Percentiles rank a stretch among this genome's conserved stretches.
Evolutionary conservation across 1,284 basidiomycete genomes (phyloP).

Genomic region (Peniophora sp.): DNA sequence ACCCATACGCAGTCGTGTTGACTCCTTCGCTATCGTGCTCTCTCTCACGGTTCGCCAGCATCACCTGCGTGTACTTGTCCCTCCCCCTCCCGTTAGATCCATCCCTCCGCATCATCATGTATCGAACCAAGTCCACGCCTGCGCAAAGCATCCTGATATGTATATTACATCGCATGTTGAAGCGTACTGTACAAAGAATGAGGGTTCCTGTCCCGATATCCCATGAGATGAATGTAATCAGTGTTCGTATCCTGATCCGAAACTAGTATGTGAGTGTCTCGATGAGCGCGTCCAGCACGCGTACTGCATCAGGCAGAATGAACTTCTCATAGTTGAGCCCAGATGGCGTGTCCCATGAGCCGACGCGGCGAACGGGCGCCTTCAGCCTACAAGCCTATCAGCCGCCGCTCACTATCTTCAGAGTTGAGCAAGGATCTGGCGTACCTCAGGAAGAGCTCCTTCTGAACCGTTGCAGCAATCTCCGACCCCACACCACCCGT

Average conservation of each 20-base stretch:
- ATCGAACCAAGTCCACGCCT: too few relatives aligned
- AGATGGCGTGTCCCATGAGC: constrained; percentile 60
- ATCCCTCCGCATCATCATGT: too few relatives aligned
- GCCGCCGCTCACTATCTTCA: constrained; percentile 56
- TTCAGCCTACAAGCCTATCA: constrained; percentile 61
- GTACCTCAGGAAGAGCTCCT: constrained; percentile 79
- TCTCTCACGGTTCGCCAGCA: too few relatives aligned
- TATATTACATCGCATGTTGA: not conserved
- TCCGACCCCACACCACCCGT: constrained; percentile 84
- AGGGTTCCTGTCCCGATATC: not conserved
- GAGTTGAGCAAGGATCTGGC: constrained; percentile 12
- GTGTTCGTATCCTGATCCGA: not conserved
- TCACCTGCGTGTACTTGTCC: too few relatives aligned
- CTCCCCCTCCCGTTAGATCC: too few relatives aligned
- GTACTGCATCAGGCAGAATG: constrained; percentile 79
- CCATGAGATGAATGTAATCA: not conserved
- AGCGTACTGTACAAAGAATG: not conserved
- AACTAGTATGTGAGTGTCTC: constrained; percentile 60
- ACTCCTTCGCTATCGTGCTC: too few relatives aligned
- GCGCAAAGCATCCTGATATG: not conserved
- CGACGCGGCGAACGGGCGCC: constrained; percentile 81
- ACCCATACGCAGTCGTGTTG: too few relatives aligned
- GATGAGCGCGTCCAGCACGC: constrained; percentile 76
- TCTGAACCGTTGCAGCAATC: constrained; percentile 80
- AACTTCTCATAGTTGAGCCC: constrained; percentile 86